A percentile compares a stretch with the other conserved stretches of the same genome.
Conservation (phyloP, 2,329 filamentous ascomycete species). For the Lachnellula cervina region DNA sequence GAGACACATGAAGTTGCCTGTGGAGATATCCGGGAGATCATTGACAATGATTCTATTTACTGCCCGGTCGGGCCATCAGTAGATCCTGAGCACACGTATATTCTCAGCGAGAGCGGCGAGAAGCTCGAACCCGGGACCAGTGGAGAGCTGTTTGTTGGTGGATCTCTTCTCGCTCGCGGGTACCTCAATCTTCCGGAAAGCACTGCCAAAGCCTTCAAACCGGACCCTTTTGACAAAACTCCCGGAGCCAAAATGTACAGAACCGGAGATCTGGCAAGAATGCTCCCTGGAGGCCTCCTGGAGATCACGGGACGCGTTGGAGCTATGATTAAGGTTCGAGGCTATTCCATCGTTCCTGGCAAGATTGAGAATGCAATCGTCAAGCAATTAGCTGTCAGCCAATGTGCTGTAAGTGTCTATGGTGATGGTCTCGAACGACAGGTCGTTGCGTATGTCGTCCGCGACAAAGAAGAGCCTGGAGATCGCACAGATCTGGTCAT, state of each 20-base stretch:
- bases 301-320: constrained; percentile 83
- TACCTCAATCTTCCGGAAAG: constrained; percentile 78
- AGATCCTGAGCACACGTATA: constrained; percentile 64
- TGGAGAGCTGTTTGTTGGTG: constrained; percentile 73
- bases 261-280: constrained; percentile 79
- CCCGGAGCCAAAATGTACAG: constrained; percentile 68
- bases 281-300: constrained; percentile 75
- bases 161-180: constrained; percentile 66
- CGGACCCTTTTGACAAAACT: constrained; percentile 57
- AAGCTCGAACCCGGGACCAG: constrained; percentile 56
- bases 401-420: constrained; percentile 67
- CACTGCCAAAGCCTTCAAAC: constrained; percentile 66
- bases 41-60: constrained; percentile 59
- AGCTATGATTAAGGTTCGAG: constrained; percentile 84
- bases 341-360: constrained; percentile 80
- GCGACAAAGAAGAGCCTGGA: constrained; percentile 53
- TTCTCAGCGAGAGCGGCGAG: constrained; percentile 65
- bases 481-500: constrained; percentile 60
- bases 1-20: constrained; percentile 61
- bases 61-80: constrained; percentile 71
- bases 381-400: constrained; percentile 63
- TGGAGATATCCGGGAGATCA: constrained; percentile 66
- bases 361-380: constrained; percentile 68
- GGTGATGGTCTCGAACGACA: constrained; percentile 73
- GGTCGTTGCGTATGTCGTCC: constrained; percentile 71